Conservation (phyloP, 257 asterid genomes). For the Nicotiana otophora region DNA sequence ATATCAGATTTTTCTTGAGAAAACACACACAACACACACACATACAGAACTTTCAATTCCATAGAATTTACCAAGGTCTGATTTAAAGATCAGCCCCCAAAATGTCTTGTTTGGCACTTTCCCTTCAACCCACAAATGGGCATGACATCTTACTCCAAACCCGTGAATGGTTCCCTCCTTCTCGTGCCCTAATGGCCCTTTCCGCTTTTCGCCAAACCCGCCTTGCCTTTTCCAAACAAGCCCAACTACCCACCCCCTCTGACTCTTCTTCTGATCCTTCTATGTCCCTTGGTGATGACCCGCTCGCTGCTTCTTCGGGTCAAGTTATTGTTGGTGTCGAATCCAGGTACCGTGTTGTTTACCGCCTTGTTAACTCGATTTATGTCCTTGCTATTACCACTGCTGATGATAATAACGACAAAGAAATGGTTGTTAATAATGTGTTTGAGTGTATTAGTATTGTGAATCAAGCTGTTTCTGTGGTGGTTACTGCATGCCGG, state of each 20-base stretch:
- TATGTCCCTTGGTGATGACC: conserved; percentile 84
- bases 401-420: conserved; percentile 54
- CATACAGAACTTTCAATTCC: not conserved
- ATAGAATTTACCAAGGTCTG: conserved; percentile 8
- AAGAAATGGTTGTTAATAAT: conserved; percentile 34
- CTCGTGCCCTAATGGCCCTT: conserved; percentile 87
- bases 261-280: conserved; percentile 31
- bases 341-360: conserved; percentile 78
- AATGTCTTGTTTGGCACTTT: conserved; percentile 85
- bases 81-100: not conserved
- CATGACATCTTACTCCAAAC: conserved; percentile 87
- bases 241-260: conserved; percentile 24
- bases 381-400: conserved; percentile 85
- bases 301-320: conserved; percentile 88
- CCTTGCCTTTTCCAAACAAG: conserved; percentile 53
- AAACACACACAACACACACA: not conserved
- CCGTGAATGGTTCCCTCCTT: conserved; percentile 98
- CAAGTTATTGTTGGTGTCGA: conserved; percentile 90
- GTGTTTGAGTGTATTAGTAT: conserved; percentile 84
- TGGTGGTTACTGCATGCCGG: conserved; percentile 85
- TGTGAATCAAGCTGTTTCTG: conserved; percentile 89
- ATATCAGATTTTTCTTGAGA: not conserved
- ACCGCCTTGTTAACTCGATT: conserved; percentile 83
- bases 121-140: conserved; percentile 90
- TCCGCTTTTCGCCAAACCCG: conserved; percentile 90